Evolutionary conservation across 768 basidiomycete species (phyloP).

Genomic region (Phanerochaete sordida): DNA sequence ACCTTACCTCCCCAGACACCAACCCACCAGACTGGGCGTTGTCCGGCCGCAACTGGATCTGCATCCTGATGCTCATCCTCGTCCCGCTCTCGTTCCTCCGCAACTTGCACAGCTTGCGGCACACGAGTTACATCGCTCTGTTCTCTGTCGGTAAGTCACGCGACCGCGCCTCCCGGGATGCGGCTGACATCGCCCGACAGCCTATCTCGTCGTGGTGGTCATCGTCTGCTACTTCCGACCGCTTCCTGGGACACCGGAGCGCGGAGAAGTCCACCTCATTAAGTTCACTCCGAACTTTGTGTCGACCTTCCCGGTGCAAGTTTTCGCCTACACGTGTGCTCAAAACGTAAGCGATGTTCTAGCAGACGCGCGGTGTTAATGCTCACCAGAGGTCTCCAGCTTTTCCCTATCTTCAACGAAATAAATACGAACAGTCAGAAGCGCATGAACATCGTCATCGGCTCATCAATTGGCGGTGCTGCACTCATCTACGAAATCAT

Average conservation of each 20-base stretch:
- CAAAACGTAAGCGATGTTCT: constrained; percentile 62
- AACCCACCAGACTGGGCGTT: constrained; percentile 75
- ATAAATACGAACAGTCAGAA: constrained; percentile 73
- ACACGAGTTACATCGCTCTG: constrained; percentile 88
- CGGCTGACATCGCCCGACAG: constrained; percentile 34
- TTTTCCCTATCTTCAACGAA: constrained; percentile 95
- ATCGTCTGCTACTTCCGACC: constrained; percentile 78
- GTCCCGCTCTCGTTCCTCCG: constrained; percentile 83
- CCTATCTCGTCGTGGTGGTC: constrained; percentile 77
- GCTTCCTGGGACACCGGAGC: constrained; percentile 54
- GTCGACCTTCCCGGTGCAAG: constrained; percentile 88
- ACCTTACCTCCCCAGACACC: constrained; percentile 58
- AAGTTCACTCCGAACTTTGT: constrained; percentile 77
- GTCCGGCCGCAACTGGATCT: constrained; percentile 81
- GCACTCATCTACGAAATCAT: constrained; percentile 86
- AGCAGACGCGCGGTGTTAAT: neutral
- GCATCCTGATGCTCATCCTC: constrained; percentile 69
- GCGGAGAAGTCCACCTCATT: constrained; percentile 67
- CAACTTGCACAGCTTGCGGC: constrained; percentile 78
- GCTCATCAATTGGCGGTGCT: constrained; percentile 81
- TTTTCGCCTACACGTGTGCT: constrained; percentile 89
- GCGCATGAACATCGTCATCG: constrained; percentile 86
- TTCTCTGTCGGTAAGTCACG: constrained; percentile 76
- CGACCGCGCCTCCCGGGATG: neutral
- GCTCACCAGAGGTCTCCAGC: constrained; percentile 35